These are phyloP conservation scores for Trichopus zeylanicus DNA, from an alignment of 116 monocot species.

Conservation along the genomic window DNA sequence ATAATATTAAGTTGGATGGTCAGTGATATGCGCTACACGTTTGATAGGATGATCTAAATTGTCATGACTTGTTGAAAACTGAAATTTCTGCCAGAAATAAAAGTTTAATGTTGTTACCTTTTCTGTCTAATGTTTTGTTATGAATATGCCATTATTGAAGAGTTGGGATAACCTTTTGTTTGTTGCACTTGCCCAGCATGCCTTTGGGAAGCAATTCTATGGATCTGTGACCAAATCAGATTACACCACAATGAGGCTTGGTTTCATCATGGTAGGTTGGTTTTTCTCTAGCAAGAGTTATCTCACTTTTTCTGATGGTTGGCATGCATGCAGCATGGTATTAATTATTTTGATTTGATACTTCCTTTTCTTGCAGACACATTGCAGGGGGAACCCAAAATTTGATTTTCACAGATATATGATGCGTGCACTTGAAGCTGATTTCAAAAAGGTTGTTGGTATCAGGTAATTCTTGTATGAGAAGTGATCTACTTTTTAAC, in stretches of 20 bases:
- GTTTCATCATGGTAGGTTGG: conserved; percentile 45
- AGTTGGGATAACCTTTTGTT: background rate
- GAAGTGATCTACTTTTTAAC: no score
- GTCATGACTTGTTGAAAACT: no score
- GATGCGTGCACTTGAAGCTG: conserved; percentile 73
- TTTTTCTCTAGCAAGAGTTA: no score
- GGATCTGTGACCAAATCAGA: conserved; percentile 47
- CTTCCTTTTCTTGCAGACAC: conserved; percentile 27
- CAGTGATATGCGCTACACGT: background rate
- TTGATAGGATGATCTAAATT: no score
- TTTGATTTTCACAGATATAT: conserved; percentile 84
- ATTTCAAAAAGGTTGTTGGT: conserved; percentile 82
- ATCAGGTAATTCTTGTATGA: conserved; percentile 46
- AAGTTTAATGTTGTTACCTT: no score
- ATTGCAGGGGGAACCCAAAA: conserved; percentile 48
- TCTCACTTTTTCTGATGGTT: no score
- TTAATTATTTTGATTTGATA: background rate
- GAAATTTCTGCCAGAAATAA: no score
- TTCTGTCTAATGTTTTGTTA: no score
- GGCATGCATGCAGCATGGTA: no score
- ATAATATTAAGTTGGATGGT: conserved; percentile 29
- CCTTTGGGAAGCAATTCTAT: conserved; percentile 44
- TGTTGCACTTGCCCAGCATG: conserved; percentile 15
- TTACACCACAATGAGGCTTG: conserved; percentile 50
- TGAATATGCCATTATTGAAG: no score